Evolutionary conservation across 768 basidiomycete species (phyloP).

Genomic region (Mycena amicta): DNA sequence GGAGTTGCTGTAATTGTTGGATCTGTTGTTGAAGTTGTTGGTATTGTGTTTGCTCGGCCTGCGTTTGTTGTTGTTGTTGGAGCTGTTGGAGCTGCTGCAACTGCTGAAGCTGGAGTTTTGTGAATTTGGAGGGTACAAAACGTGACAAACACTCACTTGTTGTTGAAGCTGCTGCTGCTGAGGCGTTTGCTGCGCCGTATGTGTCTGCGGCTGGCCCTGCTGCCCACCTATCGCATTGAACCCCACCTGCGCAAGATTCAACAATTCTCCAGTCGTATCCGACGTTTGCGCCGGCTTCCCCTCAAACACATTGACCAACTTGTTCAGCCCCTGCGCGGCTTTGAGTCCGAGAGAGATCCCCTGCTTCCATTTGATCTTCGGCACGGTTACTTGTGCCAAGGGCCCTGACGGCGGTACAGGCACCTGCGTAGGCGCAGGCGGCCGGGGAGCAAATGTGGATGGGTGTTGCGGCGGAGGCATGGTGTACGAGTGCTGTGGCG

Average conservation of each 20-base stretch:
- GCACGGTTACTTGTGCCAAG: background rate
- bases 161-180: background rate
- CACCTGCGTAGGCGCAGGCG: background rate
- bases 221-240: background rate
- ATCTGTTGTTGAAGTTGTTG: background rate
- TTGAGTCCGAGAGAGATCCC: background rate
- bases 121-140: too few relatives aligned
- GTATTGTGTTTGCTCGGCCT: background rate
- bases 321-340: background rate
- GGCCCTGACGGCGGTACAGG: background rate
- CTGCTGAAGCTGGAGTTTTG: background rate
- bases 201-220: background rate
- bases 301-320: background rate
- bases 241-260: background rate
- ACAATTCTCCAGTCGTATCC: background rate
- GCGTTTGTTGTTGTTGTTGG: background rate
- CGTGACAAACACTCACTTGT: too few relatives aligned
- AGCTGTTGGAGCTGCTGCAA: background rate
- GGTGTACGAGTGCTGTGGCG: background rate
- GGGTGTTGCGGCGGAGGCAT: background rate
- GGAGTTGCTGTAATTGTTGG: background rate
- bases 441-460: background rate
- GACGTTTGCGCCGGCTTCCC: background rate
- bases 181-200: background rate
- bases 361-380: background rate